These are phyloP conservation scores for Lachnellula subtilissima DNA, from an alignment of 2,329 filamentous ascomycete species.

Conservation along the genomic window DNA sequence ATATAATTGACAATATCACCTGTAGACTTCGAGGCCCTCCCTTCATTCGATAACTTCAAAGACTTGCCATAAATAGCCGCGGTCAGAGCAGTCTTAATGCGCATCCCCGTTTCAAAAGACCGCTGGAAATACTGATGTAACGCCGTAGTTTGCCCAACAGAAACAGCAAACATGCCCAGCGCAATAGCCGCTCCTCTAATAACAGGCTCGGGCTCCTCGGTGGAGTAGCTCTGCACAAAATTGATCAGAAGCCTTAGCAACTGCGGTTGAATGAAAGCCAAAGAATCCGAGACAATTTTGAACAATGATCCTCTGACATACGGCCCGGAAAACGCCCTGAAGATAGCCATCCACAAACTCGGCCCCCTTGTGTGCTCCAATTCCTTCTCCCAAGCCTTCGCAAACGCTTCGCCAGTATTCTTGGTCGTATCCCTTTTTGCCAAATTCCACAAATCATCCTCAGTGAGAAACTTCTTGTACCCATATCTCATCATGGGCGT, in stretches of 20 bases:
- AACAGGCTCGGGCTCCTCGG: constrained; percentile 63
- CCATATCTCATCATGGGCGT: constrained; percentile 95
- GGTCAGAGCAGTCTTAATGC: constrained; percentile 85
- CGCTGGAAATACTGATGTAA: constrained; percentile 98
- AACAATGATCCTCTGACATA: constrained; percentile 79
- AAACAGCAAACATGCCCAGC: constrained; percentile 85
- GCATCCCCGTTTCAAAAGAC: constrained; percentile 93
- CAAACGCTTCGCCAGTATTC: constrained; percentile 64
- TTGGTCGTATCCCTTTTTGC: constrained; percentile 75
- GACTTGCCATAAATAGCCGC: constrained; percentile 92
- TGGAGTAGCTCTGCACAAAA: constrained; percentile 67
- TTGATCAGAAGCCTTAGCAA: constrained; percentile 76
- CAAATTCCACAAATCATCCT: constrained; percentile 93
- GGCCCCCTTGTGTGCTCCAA: constrained; percentile 65
- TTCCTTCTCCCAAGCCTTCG: constrained; percentile 72
- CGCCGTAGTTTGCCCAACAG: constrained; percentile 79
- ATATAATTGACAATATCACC: constrained; percentile 99
- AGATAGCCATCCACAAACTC: constrained; percentile 81
- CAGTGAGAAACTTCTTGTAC: constrained; percentile 85
- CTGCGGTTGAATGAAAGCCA: constrained; percentile 89
- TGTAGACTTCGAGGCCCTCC: constrained; percentile 80
- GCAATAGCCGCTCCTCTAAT: constrained; percentile 84
- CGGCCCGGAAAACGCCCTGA: constrained; percentile 77
- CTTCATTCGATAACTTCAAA: constrained; percentile 86
- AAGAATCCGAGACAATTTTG: constrained; percentile 80